Conservation (phyloP, 2,329 filamentous ascomycete species). For the Hypoxylon sp. region DNA sequence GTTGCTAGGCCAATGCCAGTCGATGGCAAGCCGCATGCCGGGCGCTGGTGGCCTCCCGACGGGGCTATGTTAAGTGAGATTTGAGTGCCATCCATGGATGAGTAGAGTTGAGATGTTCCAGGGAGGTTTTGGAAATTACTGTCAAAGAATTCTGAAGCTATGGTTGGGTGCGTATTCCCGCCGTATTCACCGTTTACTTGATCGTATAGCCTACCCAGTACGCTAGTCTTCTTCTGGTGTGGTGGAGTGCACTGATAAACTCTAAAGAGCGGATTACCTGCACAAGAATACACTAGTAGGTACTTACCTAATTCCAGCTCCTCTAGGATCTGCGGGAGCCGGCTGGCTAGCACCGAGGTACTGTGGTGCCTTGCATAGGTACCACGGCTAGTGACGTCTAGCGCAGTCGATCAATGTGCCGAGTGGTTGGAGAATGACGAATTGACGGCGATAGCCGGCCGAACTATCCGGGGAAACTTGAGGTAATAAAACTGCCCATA, state of each 20-base stretch:
- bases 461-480: conserved; percentile 33
- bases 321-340: conserved; percentile 22
- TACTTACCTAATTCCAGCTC: conserved; percentile 22
- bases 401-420: conserved; percentile 16
- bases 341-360: conserved; percentile 21
- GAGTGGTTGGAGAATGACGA: conserved; percentile 30
- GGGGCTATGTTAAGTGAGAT: conserved; percentile 18
- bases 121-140: background rate
- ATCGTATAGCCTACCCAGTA: conserved; percentile 12
- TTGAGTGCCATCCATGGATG: background rate
- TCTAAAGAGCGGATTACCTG: conserved; percentile 16
- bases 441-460: conserved; percentile 17
- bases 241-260: background rate
- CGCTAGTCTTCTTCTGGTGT: too few relatives aligned
- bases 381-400: conserved; percentile 29
- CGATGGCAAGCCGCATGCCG: conserved; percentile 6
- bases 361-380: conserved; percentile 41
- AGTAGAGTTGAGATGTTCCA: background rate
- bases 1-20: conserved; percentile 9
- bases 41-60: conserved; percentile 14
- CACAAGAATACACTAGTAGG: background rate
- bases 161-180: background rate
- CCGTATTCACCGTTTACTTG: background rate
- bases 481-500: background rate
- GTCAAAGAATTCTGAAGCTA: background rate